Evolutionary conservation across 768 basidiomycete species (phyloP), one percentile per base, ranked within the genome.

Genomic region (Saitozyma podzolica): DNA sequence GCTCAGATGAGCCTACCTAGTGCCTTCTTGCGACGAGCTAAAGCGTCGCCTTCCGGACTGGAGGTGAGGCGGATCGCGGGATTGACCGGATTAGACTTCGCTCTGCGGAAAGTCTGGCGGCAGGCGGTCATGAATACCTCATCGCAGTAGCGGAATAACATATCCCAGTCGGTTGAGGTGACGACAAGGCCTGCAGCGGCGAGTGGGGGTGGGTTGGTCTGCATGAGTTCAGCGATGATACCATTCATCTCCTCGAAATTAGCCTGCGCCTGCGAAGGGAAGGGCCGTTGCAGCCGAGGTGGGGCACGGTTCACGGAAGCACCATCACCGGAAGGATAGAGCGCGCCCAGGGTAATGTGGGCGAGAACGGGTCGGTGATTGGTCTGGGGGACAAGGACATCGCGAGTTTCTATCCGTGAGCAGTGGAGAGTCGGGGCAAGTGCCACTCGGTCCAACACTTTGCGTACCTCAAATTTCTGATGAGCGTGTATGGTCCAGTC

Each of bases 281-380:
- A n/a, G n/a, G 62, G 62, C 40, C 40, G 42, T 29, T 41, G 7
- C 6, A 58, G 50, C 45, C 62, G 41, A 9, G 11, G 43, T 9
- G 62, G 62, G 6, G 62, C 62, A 7, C n/a, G 47, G 54, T 63
- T 63, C n/a, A n/a, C n/a, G n/a, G n/a, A 19, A 8, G 9, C 6
- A 20, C 40, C 7, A 13, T 59, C 17, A 14, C 53, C 13, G 3
- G 59, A 11, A 45, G n/a, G 40, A 13, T 40, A n/a, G 9, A 64
- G 59, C 8, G 42, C 41, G 40, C 47, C 59, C 7, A 50, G 37
- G 8, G 17, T 9, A 19, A 64, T 8, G n/a, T 50, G 39, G 11
- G 40, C 40, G 6, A 50, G n/a, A 37, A 61, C 54, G 8, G 63
- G 51, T 9, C 63, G 50, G 52, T 64, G 63, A 29, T 56, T 55